phyloP scores from a whole-genome alignment of 1,139 yeast genomes.

The Suhomyces panamericanus region DNA sequence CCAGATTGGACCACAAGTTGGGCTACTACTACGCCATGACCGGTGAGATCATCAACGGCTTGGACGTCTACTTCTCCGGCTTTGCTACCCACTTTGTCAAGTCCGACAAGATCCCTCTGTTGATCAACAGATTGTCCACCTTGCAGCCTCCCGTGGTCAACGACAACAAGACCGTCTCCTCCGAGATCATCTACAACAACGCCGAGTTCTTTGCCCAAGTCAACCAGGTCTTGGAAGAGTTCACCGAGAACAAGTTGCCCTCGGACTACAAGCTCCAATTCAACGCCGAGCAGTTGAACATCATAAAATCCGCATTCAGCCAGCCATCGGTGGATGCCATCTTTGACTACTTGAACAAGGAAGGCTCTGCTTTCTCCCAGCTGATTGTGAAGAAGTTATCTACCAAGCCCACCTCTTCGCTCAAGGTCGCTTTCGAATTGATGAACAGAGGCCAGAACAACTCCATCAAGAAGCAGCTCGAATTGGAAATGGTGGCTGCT shows the following conservation, averaged over 20 bases:
- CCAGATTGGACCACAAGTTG: conserved; percentile 75
- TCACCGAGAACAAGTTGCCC: conserved; percentile 66
- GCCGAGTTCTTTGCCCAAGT: conserved; percentile 58
- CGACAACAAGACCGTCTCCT: conserved; percentile 25
- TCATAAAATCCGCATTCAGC: conserved; percentile 70
- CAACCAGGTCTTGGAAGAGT: conserved; percentile 75
- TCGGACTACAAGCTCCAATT: conserved; percentile 60
- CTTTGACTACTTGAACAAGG: conserved; percentile 53
- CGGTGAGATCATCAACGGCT: conserved; percentile 74
- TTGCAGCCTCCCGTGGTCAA: conserved; percentile 46
- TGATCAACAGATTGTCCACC: conserved; percentile 65
- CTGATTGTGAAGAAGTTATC: conserved; percentile 55
- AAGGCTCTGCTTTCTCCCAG: conserved; percentile 68
- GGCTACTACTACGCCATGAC: conserved; percentile 89
- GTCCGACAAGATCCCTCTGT: conserved; percentile 57
- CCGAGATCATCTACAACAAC: conserved; percentile 28
- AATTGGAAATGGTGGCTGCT: conserved; percentile 75
- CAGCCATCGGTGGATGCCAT: conserved; percentile 61
- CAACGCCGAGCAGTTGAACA: conserved; percentile 53
- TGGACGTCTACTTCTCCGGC: conserved; percentile 79
- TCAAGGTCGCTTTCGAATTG: conserved; percentile 71
- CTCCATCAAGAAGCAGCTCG: conserved; percentile 65
- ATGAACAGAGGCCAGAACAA: conserved; percentile 62
- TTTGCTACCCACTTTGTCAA: conserved; percentile 89
- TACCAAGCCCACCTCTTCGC: conserved; percentile 72